phyloP scores from a whole-genome alignment of 371 early-diverging fungal genomes.

The Mucor irregularis region DNA sequence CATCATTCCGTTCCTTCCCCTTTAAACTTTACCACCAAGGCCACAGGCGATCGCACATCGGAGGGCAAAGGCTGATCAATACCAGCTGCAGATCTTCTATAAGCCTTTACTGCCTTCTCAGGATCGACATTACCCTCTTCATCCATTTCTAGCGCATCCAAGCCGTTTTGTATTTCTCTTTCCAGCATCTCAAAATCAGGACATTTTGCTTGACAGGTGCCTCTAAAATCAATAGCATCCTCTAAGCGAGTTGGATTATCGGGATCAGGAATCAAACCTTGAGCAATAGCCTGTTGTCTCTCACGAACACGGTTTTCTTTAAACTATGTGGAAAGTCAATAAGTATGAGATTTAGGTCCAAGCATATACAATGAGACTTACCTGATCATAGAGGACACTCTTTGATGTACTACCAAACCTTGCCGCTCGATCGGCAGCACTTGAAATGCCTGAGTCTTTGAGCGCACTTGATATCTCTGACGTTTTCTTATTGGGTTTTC shows the following conservation, averaged over 20 bases:
- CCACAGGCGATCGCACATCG: conserved; percentile 84
- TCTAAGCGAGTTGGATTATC: conserved; percentile 52
- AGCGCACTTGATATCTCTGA: neutral
- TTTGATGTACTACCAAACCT: conserved; percentile 34
- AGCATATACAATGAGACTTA: conserved; percentile 2
- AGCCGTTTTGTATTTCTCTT: conserved; percentile 73
- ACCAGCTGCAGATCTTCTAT: conserved; percentile 87
- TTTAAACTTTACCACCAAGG: conserved; percentile 57
- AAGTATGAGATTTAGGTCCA: neutral
- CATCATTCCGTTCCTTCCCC: no score
- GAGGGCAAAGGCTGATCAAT: conserved; percentile 84
- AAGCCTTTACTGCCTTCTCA: conserved; percentile 77
- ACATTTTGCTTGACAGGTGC: conserved; percentile 87
- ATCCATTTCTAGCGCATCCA: conserved; percentile 77
- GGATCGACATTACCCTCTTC: conserved; percentile 59
- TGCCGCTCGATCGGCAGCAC: conserved; percentile 27
- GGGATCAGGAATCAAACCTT: conserved; percentile 65
- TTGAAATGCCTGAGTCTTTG: neutral
- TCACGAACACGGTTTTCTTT: conserved; percentile 46
- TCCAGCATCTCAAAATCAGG: conserved; percentile 90
- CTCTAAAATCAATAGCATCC: conserved; percentile 73
- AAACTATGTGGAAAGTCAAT: conserved; percentile 21
- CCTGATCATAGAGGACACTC: conserved; percentile 24
- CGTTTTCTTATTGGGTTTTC: no score
- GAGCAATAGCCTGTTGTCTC: conserved; percentile 46